Percentiles rank a stretch among this genome's conserved stretches.
Evolutionary conservation across 2,329 filamentous ascomycete genomes (phyloP).

Genomic region (Neonectria faginata): DNA sequence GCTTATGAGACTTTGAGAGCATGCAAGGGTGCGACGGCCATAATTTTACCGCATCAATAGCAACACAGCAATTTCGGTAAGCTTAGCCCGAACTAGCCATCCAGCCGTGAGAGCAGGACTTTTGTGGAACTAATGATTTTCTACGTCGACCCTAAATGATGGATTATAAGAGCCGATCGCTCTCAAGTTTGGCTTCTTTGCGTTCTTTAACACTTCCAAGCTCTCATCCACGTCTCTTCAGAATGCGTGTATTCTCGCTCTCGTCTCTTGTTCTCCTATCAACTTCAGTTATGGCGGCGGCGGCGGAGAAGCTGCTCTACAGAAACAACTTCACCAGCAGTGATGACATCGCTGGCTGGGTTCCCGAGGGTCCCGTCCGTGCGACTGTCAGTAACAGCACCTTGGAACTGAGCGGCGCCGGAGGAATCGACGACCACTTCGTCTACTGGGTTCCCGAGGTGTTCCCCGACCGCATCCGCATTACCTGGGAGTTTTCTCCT

Average conservation of each 20-base stretch:
- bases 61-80: not conserved
- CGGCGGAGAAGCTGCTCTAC: constrained; percentile 38
- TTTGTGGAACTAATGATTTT: not conserved
- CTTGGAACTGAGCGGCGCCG: constrained; percentile 34
- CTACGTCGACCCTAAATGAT: not conserved
- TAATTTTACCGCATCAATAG: not conserved
- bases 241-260: not conserved
- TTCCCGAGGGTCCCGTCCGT: constrained; percentile 37
- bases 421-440: constrained; percentile 34
- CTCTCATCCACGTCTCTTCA: not conserved
- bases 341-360: constrained; percentile 32
- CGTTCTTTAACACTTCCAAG: not conserved
- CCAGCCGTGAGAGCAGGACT: not conserved
- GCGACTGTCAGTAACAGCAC: constrained; percentile 39
- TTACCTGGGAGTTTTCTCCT: constrained; percentile 40
- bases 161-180: not conserved
- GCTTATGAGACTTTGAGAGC: not conserved
- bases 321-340: constrained; percentile 36
- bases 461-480: constrained; percentile 40
- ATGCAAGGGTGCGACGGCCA: not conserved
- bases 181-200: not conserved
- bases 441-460: constrained; percentile 40
- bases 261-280: not conserved
- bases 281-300: not conserved
- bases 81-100: not conserved